Conservation (phyloP, 352 stramenopile species). For the Plasmopara halstedii region DNA sequence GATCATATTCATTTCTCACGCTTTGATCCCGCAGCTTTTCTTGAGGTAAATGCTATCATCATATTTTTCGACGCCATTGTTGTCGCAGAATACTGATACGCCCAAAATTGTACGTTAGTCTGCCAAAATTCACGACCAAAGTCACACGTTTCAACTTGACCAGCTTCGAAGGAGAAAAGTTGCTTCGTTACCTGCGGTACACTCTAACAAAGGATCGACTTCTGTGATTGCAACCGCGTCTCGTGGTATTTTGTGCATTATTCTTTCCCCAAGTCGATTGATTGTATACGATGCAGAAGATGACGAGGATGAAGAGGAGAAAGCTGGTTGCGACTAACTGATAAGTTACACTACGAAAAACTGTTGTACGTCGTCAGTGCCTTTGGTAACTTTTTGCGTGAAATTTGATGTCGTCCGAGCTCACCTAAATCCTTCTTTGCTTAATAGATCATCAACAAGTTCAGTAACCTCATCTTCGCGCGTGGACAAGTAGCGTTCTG, state of each 20-base stretch:
- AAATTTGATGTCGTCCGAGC: too few relatives aligned
- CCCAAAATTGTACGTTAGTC: slow-evolving; percentile 7
- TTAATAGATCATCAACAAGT: slow-evolving; percentile 46
- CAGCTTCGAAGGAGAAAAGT: slow-evolving; percentile 15
- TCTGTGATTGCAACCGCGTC: slow-evolving; percentile 38
- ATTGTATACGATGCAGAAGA: slow-evolving; percentile 59
- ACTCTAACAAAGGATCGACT: slow-evolving; percentile 2
- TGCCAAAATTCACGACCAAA: slow-evolving; percentile 2
- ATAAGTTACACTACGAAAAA: slow-evolving; percentile 12
- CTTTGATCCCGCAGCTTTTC: background rate
- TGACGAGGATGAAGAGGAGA: slow-evolving; percentile 25
- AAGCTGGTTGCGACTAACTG: slow-evolving; percentile 8
- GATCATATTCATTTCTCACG: slow-evolving; percentile 25
- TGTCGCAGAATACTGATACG: too few relatives aligned
- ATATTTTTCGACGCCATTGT: too few relatives aligned
- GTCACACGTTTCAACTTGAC: slow-evolving; percentile 17
- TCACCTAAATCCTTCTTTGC: slow-evolving; percentile 43
- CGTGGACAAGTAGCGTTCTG: slow-evolving; percentile 11
- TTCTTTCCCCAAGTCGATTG: slow-evolving; percentile 25
- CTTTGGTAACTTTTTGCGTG: too few relatives aligned
- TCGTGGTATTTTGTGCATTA: slow-evolving; percentile 47
- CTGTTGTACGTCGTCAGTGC: too few relatives aligned
- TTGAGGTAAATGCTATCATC: slow-evolving; percentile 12
- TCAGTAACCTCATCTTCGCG: slow-evolving; percentile 18
- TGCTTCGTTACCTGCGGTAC: slow-evolving; percentile 2